phyloP scores from a whole-genome alignment of 768 basidiomycete genomes.

The Tephrocybe sp. region DNA sequence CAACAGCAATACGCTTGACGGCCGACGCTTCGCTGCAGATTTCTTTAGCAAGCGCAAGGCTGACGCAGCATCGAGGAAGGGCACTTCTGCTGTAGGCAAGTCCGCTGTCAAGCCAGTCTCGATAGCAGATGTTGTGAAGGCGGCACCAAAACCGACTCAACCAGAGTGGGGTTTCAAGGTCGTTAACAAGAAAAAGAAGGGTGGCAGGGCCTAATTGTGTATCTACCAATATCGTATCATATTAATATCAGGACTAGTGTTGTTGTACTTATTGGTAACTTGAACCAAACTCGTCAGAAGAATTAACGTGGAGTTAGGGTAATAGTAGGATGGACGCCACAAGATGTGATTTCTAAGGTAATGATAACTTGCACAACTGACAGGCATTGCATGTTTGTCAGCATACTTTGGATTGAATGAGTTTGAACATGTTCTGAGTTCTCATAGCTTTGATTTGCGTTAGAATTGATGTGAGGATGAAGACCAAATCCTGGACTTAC shows the following conservation, averaged over 20 bases:
- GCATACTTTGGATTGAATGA: too few relatives aligned
- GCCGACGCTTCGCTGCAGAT: slow-evolving; percentile 91
- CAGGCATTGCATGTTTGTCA: too few relatives aligned
- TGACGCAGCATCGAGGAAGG: slow-evolving; percentile 64
- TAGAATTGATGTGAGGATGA: too few relatives aligned
- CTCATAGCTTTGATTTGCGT: too few relatives aligned
- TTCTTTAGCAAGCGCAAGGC: slow-evolving; percentile 85
- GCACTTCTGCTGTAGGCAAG: slow-evolving; percentile 29
- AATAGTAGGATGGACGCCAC: background rate
- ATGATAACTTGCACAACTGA: too few relatives aligned
- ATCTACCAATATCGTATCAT: slow-evolving; percentile 7
- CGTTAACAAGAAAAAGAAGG: slow-evolving; percentile 94
- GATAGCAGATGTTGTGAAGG: slow-evolving; percentile 89
- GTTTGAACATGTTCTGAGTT: too few relatives aligned
- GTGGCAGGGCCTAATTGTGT: slow-evolving; percentile 48
- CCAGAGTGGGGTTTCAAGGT: slow-evolving; percentile 92
- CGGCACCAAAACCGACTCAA: slow-evolving; percentile 73
- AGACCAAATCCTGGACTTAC: too few relatives aligned
- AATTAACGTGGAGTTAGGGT: slow-evolving; percentile 12
- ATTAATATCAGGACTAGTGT: slow-evolving; percentile 13
- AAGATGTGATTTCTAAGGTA: too few relatives aligned
- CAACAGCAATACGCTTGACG: slow-evolving; percentile 93
- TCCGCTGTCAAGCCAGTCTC: slow-evolving; percentile 59
- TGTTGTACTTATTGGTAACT: slow-evolving; percentile 13
- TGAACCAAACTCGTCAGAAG: background rate